Base-by-base conservation (phyloP, 495 filamentous ascomycete species). In the Aspergillus steynii region DNA sequence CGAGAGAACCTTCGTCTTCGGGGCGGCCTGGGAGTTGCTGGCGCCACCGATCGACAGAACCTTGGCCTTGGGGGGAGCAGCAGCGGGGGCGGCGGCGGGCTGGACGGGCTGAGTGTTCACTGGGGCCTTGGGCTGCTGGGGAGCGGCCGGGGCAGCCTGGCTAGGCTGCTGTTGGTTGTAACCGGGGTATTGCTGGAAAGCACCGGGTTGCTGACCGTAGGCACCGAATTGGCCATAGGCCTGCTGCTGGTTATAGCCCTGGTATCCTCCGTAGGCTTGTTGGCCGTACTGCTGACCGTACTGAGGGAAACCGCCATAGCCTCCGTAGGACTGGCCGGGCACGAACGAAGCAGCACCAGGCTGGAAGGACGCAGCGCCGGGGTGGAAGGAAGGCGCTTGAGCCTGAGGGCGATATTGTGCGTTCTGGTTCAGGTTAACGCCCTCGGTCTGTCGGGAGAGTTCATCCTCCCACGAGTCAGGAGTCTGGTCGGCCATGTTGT, bases 401-500 rank as follows among this genome's bases (percentile, higher is more conserved):
- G 81, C 76, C 71, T 87, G 86, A 47, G 93, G 72, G 65, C 91
- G 92, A 73, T 91, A 82, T 68, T 90, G 88, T 63, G 87, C 82
- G 74, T 94, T 93, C 71, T 88, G 83, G 58, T 91, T 93, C 71
- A 89, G 83, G 58, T 91, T 86, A 64, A 97, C 86, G 64, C 90
- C 86, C 60, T 95, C 90, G 56, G 96, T 90, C 79, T 96, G 91
- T 52, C 86, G 88, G 45, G 91, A 86, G 71, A 92, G 88, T 61
- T 96, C 95, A 66, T 99, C 92, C 79, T 99, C 95, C 95, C 95
- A 99, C 25, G 90, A 94, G 61, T 96, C 92, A 51, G 91, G 88
- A 45, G 81, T 80, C 61, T 90, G 84, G 68, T 82, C 83, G 55
- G 93, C 88, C 93, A 97, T 96, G 64, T 70, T 86, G 74, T 60